phyloP scores from a whole-genome alignment of 192 early-diverging fungal genomes.

The Paraglomus occultum region DNA sequence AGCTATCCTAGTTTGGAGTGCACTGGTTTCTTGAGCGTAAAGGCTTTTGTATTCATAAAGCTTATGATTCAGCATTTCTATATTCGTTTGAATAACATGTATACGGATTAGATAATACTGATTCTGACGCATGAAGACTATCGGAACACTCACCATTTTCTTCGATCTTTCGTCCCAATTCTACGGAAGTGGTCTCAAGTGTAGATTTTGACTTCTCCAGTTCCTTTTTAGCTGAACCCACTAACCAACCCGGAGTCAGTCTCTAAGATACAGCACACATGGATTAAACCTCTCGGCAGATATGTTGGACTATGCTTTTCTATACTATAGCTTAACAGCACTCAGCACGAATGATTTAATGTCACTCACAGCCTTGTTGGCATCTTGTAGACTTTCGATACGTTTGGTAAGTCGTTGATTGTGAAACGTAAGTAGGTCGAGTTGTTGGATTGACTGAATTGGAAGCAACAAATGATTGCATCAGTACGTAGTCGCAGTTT shows the following conservation, averaged over 20 bases:
- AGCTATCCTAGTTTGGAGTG: constrained; percentile 46
- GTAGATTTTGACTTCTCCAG: constrained; percentile 51
- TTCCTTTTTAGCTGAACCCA: constrained; percentile 53
- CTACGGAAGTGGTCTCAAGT: constrained; percentile 47
- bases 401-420: constrained; percentile 60
- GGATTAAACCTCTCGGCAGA: background rate
- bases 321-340: no score
- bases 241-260: constrained; percentile 40
- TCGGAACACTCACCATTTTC: constrained; percentile 51
- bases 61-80: constrained; percentile 44
- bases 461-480: background rate
- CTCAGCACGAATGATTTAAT: background rate
- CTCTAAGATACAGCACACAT: constrained; percentile 24
- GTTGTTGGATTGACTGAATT: constrained; percentile 44
- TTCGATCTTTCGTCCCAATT: constrained; percentile 53
- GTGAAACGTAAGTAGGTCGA: constrained; percentile 58
- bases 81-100: background rate
- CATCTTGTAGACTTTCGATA: constrained; percentile 54
- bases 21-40: constrained; percentile 49
- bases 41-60: constrained; percentile 51
- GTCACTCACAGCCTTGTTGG: constrained; percentile 31
- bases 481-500: background rate
- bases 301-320: background rate
- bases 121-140: background rate
- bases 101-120: background rate